Conservation (phyloP, 805 yeast species). For the Myxozyma melibiosi region DNA sequence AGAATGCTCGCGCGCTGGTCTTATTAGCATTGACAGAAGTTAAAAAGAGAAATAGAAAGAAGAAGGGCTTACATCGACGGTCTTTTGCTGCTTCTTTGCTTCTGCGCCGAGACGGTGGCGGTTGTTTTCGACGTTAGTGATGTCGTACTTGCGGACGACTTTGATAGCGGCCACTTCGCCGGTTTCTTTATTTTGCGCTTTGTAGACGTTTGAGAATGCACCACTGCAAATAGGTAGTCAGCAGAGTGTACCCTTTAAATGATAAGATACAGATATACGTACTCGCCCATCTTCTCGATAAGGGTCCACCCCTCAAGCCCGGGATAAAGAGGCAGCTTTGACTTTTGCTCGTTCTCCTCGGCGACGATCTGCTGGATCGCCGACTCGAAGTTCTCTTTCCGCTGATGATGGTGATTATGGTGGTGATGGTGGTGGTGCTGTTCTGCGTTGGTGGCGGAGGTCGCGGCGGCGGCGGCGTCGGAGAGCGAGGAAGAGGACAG, state of each 20-base stretch:
- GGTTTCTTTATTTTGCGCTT: slow-evolving; percentile 56
- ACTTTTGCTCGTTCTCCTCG: slow-evolving; percentile 43
- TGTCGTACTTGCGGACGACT: slow-evolving; percentile 62
- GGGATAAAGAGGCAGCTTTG: slow-evolving; percentile 43
- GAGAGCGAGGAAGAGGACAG: neutral
- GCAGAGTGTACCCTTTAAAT: neutral
- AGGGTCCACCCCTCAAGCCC: slow-evolving; percentile 46
- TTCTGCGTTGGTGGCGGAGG: too few species aligned
- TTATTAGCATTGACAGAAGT: slow-evolving; percentile 6
- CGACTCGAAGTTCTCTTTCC: slow-evolving; percentile 40
- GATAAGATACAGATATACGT: neutral
- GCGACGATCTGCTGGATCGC: slow-evolving; percentile 47
- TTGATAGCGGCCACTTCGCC: slow-evolving; percentile 68
- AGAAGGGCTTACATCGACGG: slow-evolving; percentile 24
- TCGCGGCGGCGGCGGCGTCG: slow-evolving; percentile 6
- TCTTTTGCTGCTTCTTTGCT: slow-evolving; percentile 32
- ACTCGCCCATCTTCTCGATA: slow-evolving; percentile 50
- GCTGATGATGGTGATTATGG: too few species aligned
- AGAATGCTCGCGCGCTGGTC: slow-evolving; percentile 53
- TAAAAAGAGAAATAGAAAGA: neutral
- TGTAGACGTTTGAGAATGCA: slow-evolving; percentile 85
- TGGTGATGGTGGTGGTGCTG: too few species aligned
- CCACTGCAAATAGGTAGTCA: slow-evolving; percentile 53
- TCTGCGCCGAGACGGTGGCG: slow-evolving; percentile 30
- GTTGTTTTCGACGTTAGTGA: slow-evolving; percentile 15